Evolutionary conservation across 768 basidiomycete species (phyloP), one percentile per base, ranked within the genome.

Genomic region (Coprinopsis strossmayeri): DNA sequence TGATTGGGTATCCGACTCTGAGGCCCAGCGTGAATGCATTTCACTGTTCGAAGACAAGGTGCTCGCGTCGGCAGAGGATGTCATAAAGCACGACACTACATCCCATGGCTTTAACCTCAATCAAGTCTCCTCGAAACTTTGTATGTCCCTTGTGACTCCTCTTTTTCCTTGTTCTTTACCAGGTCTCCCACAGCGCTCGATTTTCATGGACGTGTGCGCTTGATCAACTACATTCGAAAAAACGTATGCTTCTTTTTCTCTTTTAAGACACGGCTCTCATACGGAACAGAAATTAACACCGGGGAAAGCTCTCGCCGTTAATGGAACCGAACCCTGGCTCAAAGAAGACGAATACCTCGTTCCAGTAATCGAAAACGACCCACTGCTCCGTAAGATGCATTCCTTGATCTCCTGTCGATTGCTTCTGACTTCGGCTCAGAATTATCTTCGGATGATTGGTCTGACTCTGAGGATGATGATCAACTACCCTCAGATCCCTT

Each of bases 151-250:
- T n/a, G n/a, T n/a, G n/a, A n/a, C n/a, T 21, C n/a, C 9, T 24
- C 34, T 23, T 9, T 26, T 21, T 11, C 45, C 23, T 34, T 47
- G 52, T 17, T 44, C 48, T 38, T 13, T 9, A 38, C 51, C 53
- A 27, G 15, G 34, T 27, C 25, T 42, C 27, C 38, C 27, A 24
- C 53, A 91, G 88, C 70, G 0, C 69, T 94, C 32, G 92, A 95
- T 62, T 79, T 84, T 53, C 83, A 91, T 64, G 77, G 79, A 48
- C 76, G 87, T 17, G 83, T 91, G 56, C 79, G 88, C 41, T 66
- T 96, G 44, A 81, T 96, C 66, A 96, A 96, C 63, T 88, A 77
- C 65, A 91, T 95, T 59, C 71, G 93, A 49, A 85, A 79, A 65
- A 77, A 80, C 64, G 91, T 89, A 51, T 24, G 58, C 30, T 45